Evolutionary conservation across 768 basidiomycete species (phyloP).

Genomic region (Auriscalpium microsporum): DNA sequence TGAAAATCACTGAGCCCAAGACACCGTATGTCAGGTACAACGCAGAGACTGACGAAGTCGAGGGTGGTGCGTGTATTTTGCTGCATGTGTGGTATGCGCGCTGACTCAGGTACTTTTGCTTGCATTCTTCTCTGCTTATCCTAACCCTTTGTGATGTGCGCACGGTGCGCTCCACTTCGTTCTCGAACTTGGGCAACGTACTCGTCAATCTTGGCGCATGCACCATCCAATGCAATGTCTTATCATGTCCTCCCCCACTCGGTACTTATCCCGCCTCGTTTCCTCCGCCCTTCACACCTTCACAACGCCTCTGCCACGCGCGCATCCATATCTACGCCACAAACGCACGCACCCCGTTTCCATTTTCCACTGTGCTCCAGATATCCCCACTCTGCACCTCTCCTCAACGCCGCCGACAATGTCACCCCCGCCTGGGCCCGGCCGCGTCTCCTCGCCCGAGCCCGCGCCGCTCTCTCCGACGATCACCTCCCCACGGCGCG

Average conservation of each 20-base stretch:
- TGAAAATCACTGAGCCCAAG: slow-evolving; percentile 99
- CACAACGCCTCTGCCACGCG: neutral
- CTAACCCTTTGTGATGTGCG: no score
- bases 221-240: no score
- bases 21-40: slow-evolving; percentile 93
- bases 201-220: no score
- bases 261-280: no score
- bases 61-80: slow-evolving; percentile 52
- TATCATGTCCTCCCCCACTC: no score
- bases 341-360: neutral
- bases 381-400: slow-evolving; percentile 76
- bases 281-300: no score
- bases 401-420: slow-evolving; percentile 25
- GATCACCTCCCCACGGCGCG: slow-evolving; percentile 58
- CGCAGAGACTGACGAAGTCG: slow-evolving; percentile 74
- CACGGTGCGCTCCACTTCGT: no score
- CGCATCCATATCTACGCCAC: neutral
- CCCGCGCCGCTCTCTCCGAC: neutral
- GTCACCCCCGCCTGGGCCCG: slow-evolving; percentile 5
- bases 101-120: no score
- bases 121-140: no score
- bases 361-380: slow-evolving; percentile 30
- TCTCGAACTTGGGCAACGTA: no score
- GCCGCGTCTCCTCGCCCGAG: slow-evolving; percentile 2
- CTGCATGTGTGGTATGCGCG: no score